Evolutionary conservation across 1,284 basidiomycete species (phyloP), one percentile per base, ranked within the genome.

Genomic region (Irpex lacteus): DNA sequence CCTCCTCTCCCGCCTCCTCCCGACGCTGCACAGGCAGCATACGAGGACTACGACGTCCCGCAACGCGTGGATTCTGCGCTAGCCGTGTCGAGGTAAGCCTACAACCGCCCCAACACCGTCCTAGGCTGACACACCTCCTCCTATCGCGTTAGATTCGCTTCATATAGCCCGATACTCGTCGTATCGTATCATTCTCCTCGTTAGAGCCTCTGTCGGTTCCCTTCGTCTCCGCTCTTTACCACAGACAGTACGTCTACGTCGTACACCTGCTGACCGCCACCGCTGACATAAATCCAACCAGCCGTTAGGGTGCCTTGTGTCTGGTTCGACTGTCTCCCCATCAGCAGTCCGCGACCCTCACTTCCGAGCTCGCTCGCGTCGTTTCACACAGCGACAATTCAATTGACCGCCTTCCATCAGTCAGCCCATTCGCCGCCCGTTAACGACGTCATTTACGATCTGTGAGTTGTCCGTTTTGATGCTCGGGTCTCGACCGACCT

Each of bases 401-500:
- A 9, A 36, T 15, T 44, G 21, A 26, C 57, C 56, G 36, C 18
- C 15, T 38, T n/a, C 58, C 53, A 26, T 53, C 49, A 11, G 56
- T 55, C 40, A 59, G 21, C 59, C 32, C 50, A 21, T 32, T 59
- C 58, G 58, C 26, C 26, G 26, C 61, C 57, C 53, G 26, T 15
- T 63, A 34, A 62, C 61, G 61, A 66, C 64, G 65, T 66, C 55
- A 66, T 62, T 66, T 40, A 66, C 65, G 61, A 62, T 59, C 54
- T 47, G 65, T 66, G 50, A 60, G 65, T 66, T 34, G 19, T 52
- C 59, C 34, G 18, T 57, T 38, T 49, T 32, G 57, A 50, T 55
- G 49, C 59, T 19, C 65, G 65, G 65, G 61, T 66, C 65, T 66
- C 61, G 47, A 58, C 53, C 58, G 26, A 60, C 37, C 26, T 26